Base-by-base conservation (phyloP, 768 basidiomycete species). In the Inosperma sp. region DNA sequence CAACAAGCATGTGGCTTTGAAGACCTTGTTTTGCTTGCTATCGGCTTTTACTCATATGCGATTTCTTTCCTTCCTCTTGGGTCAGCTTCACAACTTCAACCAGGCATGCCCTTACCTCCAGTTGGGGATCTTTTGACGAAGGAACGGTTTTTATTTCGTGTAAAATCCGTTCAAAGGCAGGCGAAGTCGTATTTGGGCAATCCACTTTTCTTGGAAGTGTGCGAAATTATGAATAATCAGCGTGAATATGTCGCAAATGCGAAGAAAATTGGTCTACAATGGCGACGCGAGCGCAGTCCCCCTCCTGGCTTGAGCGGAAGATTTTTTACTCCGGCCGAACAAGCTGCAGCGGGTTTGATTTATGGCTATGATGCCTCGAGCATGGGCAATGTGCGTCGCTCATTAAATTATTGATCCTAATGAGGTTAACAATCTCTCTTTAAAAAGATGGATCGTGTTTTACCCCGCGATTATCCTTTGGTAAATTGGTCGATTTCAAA, bases 41-140 rank as follows among this genome's bases (percentile, higher is more conserved):
- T 81, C 35, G 65, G 72, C 21, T 73, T 71, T 47, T 79, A 71
- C 53, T 66, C 59, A 30, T 71, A 68, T 54, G 66, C 62, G 16
- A 67, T 79, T 13, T 74, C 78, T 0, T 77, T 73, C 55, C 75
- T 79, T 66, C 79, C 80, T 8, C 56, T 68, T 25, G 67, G 67
- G 14, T 26, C 40, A 14, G 58, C 62, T 7, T 45, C 59, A 13
- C 59, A 54, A 33, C 53, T 75, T 21, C 56, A 56, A 33, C 71
- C 57, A 12, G 74, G 70, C 4, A 64, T 66, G 52, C 56, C 60
- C 2, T 57, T 75, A 21, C 80, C 81, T 1, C 53, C 69, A 3
- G 72, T 74, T 44, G 56, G 52, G 2, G 56, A 68, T 4, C 61
- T 83, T 7, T 67, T 83, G 21, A 72, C 77, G 2, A 66, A 58